These are phyloP conservation scores for Passiflora organensis DNA, from an alignment of 345 rosid species.

Conservation along the genomic window DNA sequence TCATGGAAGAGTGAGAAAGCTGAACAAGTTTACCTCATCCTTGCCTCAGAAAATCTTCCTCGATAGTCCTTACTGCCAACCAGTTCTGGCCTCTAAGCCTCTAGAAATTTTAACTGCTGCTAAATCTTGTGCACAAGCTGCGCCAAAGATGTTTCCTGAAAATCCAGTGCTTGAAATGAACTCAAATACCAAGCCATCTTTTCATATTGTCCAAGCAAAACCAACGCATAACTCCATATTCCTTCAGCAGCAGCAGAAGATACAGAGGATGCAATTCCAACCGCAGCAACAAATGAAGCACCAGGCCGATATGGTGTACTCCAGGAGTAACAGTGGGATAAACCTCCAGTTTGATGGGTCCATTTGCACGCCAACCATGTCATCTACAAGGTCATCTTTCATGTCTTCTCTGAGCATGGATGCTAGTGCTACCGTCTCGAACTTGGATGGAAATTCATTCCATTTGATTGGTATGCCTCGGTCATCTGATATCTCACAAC, in stretches of 20 bases:
- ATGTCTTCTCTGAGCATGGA: constrained; percentile 68
- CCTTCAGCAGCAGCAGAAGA: constrained; percentile 45
- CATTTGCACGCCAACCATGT: constrained; percentile 47
- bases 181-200: constrained; percentile 33
- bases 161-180: constrained; percentile 41
- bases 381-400: constrained; percentile 48
- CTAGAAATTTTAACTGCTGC: constrained; percentile 51
- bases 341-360: constrained; percentile 61
- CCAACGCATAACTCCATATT: constrained; percentile 36
- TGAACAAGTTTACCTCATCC: constrained; percentile 41
- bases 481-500: constrained; percentile 41
- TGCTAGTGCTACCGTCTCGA: constrained; percentile 43
- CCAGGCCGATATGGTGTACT: constrained; percentile 36
- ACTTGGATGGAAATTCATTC: constrained; percentile 45
- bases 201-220: constrained; percentile 22
- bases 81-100: constrained; percentile 57
- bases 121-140: constrained; percentile 16
- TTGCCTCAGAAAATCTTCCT: constrained; percentile 55
- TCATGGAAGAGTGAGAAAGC: constrained; percentile 48
- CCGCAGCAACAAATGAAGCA: constrained; percentile 34
- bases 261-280: constrained; percentile 37
- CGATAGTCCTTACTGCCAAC: constrained; percentile 41
- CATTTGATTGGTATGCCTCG: constrained; percentile 51
- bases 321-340: constrained; percentile 45
- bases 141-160: constrained; percentile 32